Evolutionary conservation across 139 green algal genomes (phyloP).

Genomic region (Chlorella sp.): DNA sequence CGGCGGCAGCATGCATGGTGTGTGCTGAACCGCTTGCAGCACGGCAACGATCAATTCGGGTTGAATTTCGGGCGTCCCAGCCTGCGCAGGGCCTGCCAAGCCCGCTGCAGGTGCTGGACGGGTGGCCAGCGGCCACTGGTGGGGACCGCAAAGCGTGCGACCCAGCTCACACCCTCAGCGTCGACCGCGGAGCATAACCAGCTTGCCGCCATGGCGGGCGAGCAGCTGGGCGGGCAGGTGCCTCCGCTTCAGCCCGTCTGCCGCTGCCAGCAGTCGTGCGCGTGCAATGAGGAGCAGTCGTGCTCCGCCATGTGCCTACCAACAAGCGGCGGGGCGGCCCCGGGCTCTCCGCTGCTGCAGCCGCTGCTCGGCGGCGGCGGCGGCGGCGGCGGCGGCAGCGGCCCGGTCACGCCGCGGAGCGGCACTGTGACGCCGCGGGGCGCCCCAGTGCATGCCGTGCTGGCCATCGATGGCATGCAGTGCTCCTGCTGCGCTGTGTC

Average conservation of each 20-base stretch:
- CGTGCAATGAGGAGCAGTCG: not conserved
- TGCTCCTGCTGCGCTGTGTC: conserved; percentile 84
- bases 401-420: not conserved
- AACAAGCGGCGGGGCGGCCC: not conserved
- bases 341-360: not conserved
- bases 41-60: no score
- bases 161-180: no score
- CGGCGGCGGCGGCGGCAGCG: not conserved
- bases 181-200: not conserved
- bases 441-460: not conserved
- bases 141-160: no score
- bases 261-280: not conserved
- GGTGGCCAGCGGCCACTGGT: no score
- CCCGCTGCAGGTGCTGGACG: no score
- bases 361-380: conserved; percentile 17
- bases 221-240: not conserved
- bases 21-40: no score
- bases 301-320: not conserved
- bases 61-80: no score
- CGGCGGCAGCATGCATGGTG: no score
- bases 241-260: not conserved
- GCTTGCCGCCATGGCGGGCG: not conserved
- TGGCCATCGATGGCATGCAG: conserved; percentile 83
- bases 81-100: no score
- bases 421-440: not conserved